Percentiles rank a stretch among this genome's conserved stretches.
Evolutionary conservation across 805 yeast species (phyloP).

Genomic region (Metschnikowia henanensis): DNA sequence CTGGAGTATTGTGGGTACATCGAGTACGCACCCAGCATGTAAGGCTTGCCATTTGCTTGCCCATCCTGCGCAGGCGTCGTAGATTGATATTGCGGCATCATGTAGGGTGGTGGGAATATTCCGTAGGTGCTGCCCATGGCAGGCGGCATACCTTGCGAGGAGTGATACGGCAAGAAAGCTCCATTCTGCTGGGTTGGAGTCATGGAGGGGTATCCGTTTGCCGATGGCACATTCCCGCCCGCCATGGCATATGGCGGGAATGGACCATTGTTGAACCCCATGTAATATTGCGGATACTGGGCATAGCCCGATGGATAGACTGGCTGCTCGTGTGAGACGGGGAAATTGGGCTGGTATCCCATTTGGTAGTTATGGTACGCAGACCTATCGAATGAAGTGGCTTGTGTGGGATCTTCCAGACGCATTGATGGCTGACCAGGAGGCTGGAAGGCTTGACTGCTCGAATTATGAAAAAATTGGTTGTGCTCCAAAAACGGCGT

Average conservation of each 20-base stretch:
- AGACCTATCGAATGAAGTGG: background rate
- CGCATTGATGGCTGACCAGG: background rate
- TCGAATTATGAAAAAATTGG: background rate
- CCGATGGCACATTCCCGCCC: slow-evolving; percentile 1
- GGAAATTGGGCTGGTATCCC: background rate
- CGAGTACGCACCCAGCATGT: background rate
- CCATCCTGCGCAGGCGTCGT: slow-evolving; percentile 1
- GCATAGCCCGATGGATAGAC: background rate
- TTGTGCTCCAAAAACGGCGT: background rate
- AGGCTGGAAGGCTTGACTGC: slow-evolving; percentile 1
- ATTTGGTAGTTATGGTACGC: slow-evolving; percentile 1
- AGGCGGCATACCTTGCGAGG: slow-evolving; percentile 2
- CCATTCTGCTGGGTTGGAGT: slow-evolving; percentile 5
- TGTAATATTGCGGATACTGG: slow-evolving; percentile 6
- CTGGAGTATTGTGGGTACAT: slow-evolving; percentile 9
- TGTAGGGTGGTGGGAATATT: slow-evolving; percentile 4
- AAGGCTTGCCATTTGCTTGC: background rate
- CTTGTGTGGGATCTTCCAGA: background rate
- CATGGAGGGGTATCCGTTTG: background rate
- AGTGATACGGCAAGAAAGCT: slow-evolving; percentile 1
- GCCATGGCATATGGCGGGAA: background rate
- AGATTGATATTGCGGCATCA: slow-evolving; percentile 8
- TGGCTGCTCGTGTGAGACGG: background rate
- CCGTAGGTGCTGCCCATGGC: background rate
- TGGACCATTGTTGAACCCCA: slow-evolving; percentile 3